Evolutionary conservation across 768 basidiomycete genomes (phyloP).

Genomic region (Pleurotus eryngii): DNA sequence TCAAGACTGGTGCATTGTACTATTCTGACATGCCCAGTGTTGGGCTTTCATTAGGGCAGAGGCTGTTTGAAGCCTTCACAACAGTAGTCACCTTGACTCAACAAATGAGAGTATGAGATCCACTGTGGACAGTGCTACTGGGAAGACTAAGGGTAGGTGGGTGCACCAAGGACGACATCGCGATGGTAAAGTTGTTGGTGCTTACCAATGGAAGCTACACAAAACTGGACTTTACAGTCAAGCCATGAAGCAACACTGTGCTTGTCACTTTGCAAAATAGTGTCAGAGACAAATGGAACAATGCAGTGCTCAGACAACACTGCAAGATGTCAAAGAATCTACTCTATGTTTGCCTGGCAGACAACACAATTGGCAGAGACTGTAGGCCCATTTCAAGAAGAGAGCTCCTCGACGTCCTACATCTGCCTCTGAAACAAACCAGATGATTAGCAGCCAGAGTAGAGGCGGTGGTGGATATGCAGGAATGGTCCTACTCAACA

Average conservation of each 20-base stretch:
- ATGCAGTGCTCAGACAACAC: conserved; percentile 14
- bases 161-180: conserved; percentile 19
- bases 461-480: too few species aligned
- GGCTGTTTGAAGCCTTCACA: conserved; percentile 23
- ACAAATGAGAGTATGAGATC: conserved; percentile 29
- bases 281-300: conserved; percentile 26
- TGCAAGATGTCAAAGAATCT: too few species aligned
- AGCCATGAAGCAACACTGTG: conserved; percentile 18
- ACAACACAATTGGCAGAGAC: too few species aligned
- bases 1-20: conserved; percentile 20
- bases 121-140: conserved; percentile 27
- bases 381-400: too few species aligned
- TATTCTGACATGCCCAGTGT: too few species aligned
- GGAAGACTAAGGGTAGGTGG: conserved; percentile 19
- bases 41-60: conserved; percentile 11
- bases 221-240: conserved; percentile 12
- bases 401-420: too few species aligned
- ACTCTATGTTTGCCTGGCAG: too few species aligned
- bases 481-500: too few species aligned
- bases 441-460: too few species aligned
- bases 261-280: conserved; percentile 29
- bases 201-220: conserved; percentile 12
- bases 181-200: conserved; percentile 20
- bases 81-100: conserved; percentile 29
- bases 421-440: too few species aligned